Evolutionary conservation across 495 filamentous ascomycete species (phyloP).

Genomic region (Tuber aestivum): DNA sequence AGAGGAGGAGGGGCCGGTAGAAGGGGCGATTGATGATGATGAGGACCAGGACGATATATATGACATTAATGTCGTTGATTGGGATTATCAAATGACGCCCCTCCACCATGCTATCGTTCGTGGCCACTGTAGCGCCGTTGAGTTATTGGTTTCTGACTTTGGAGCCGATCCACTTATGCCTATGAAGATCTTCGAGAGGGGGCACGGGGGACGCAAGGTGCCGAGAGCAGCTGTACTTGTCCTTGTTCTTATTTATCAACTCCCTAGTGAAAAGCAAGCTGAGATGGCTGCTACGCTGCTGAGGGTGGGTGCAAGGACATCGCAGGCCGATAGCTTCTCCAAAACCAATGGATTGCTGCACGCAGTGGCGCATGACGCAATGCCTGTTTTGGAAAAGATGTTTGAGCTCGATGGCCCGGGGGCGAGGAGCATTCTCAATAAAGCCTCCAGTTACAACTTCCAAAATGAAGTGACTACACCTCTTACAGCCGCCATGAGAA

Average conservation of each 20-base stretch:
- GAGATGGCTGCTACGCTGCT: conserved; percentile 58
- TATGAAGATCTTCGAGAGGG: conserved; percentile 51
- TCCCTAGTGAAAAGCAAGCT: conserved; percentile 53
- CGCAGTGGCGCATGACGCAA: conserved; percentile 47
- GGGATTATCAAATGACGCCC: conserved; percentile 60
- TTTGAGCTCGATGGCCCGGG: conserved; percentile 57
- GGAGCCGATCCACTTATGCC: conserved; percentile 68
- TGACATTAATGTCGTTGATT: conserved; percentile 66
- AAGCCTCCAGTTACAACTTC: conserved; percentile 43
- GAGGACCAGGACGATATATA: conserved; percentile 68
- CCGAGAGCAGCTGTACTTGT: conserved; percentile 57
- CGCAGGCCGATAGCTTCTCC: conserved; percentile 58
- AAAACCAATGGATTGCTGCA: conserved; percentile 56
- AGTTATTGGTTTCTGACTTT: conserved; percentile 62
- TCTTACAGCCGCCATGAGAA: conserved; percentile 2
- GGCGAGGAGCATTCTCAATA: conserved; percentile 58
- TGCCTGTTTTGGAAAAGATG: conserved; percentile 55
- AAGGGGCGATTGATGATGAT: conserved; percentile 48
- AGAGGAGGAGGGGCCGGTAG: conserved; percentile 46
- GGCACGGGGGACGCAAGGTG: conserved; percentile 44
- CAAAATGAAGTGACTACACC: conserved; percentile 41
- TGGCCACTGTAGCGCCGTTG: conserved; percentile 61
- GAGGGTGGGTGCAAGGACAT: conserved; percentile 63
- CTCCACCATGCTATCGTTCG: conserved; percentile 70
- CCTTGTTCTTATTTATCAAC: conserved; percentile 55